These are phyloP conservation scores for Solanum virginianum DNA, from an alignment of 257 asterid species.

Conservation along the genomic window DNA sequence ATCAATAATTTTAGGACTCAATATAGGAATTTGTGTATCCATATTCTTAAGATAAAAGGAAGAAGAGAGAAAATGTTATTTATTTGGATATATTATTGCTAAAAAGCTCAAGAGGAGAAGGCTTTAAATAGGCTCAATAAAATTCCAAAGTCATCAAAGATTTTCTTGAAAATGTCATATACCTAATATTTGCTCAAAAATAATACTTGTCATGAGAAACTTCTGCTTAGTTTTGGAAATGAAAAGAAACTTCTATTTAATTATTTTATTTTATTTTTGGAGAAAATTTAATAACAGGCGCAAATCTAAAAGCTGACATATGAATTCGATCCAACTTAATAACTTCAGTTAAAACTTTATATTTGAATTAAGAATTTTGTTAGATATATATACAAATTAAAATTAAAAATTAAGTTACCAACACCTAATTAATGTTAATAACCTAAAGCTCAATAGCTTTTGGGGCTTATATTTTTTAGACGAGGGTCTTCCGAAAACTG, in stretches of 20 bases:
- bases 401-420: too few species aligned
- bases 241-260: background rate
- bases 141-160: background rate
- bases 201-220: background rate
- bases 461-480: too few species aligned
- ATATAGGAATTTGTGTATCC: background rate
- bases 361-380: too few species aligned
- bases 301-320: background rate
- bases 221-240: background rate
- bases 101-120: background rate
- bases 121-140: background rate
- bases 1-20: background rate
- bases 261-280: too few species aligned
- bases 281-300: background rate
- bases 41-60: background rate
- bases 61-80: background rate
- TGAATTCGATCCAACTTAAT: too few species aligned
- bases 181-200: background rate
- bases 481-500: too few species aligned
- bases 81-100: background rate
- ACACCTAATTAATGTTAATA: too few species aligned
- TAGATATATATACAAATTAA: too few species aligned
- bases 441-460: too few species aligned
- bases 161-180: background rate
- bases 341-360: too few species aligned